phyloP scores from a whole-genome alignment of 768 basidiomycete species.

The Hygrocybe punicea region DNA sequence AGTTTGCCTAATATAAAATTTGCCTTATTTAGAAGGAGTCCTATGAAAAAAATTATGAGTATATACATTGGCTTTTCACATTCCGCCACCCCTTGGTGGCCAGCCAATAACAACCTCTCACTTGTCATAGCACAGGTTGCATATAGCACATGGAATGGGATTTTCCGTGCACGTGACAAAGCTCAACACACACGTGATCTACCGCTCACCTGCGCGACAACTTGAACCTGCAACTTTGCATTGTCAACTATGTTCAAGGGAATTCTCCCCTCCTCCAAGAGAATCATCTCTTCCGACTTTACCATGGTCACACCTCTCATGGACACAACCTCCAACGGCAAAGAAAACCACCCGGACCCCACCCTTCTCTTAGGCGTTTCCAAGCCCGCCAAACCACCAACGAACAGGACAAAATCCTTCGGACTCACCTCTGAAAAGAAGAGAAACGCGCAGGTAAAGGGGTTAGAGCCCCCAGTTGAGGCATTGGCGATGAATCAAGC shows the following conservation, averaged over 20 bases:
- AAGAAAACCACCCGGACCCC: conserved; percentile 55
- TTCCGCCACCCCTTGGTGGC: too few species aligned
- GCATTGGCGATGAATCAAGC: conserved; percentile 55
- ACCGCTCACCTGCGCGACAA: too few species aligned
- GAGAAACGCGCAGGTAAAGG: conserved; percentile 39
- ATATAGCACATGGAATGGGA: too few species aligned
- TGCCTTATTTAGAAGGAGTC: too few species aligned
- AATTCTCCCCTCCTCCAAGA: conserved; percentile 68
- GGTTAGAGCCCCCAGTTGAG: conserved; percentile 34
- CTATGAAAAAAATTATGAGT: too few species aligned
- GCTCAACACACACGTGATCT: too few species aligned
- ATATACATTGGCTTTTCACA: too few species aligned
- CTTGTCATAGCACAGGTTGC: too few species aligned
- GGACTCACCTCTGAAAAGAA: conserved; percentile 38
- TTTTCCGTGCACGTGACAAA: too few species aligned
- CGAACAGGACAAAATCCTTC: conserved; percentile 32
- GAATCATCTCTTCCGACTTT: conserved; percentile 65
- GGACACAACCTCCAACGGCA: conserved; percentile 49
- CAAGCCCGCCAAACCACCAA: conserved; percentile 11
- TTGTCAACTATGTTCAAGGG: conserved; percentile 34
- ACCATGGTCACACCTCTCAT: conserved; percentile 62
- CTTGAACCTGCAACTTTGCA: neutral
- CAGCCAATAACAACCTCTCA: too few species aligned
- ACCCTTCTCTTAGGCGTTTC: conserved; percentile 11
- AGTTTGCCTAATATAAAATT: too few species aligned